These are phyloP conservation scores for Thermothelomyces thermophilus DNA, from an alignment of 2,329 filamentous ascomycete species.

Conservation along the genomic window DNA sequence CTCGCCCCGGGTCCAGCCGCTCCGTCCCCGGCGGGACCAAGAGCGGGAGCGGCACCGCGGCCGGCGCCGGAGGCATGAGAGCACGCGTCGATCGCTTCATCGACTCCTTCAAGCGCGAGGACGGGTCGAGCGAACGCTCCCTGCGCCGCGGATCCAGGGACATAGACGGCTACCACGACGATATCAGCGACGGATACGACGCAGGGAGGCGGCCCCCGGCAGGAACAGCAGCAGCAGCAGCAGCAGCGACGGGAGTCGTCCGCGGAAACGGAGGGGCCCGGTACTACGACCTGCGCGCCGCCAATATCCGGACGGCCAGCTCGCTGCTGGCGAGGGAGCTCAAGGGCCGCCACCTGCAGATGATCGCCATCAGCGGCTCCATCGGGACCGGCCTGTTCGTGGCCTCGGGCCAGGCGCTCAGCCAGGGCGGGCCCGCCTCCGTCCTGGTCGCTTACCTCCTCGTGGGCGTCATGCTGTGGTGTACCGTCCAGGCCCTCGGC, in stretches of 20 bases:
- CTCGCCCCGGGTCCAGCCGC: not conserved
- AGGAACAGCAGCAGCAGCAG: not conserved
- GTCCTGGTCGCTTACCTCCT: constrained; percentile 68
- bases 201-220: not conserved
- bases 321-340: constrained; percentile 25
- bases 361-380: constrained; percentile 69
- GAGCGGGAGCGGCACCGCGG: not conserved
- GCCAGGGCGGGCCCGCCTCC: constrained; percentile 69
- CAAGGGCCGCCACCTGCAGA: constrained; percentile 76
- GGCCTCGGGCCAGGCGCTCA: constrained; percentile 67
- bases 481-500: constrained; percentile 54
- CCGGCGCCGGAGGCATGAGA: constrained; percentile 6
- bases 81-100: constrained; percentile 17
- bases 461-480: constrained; percentile 83
- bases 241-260: constrained; percentile 1
- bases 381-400: constrained; percentile 91
- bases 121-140: constrained; percentile 8
- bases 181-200: not conserved
- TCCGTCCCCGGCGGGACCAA: not conserved
- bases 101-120: constrained; percentile 25
- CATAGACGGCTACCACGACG: not conserved
- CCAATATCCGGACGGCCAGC: constrained; percentile 22
- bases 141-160: not conserved
- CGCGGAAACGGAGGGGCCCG: constrained; percentile 17
- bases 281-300: constrained; percentile 24